phyloP scores from a whole-genome alignment of 345 rosid species.

The Ailanthus altissimus region DNA sequence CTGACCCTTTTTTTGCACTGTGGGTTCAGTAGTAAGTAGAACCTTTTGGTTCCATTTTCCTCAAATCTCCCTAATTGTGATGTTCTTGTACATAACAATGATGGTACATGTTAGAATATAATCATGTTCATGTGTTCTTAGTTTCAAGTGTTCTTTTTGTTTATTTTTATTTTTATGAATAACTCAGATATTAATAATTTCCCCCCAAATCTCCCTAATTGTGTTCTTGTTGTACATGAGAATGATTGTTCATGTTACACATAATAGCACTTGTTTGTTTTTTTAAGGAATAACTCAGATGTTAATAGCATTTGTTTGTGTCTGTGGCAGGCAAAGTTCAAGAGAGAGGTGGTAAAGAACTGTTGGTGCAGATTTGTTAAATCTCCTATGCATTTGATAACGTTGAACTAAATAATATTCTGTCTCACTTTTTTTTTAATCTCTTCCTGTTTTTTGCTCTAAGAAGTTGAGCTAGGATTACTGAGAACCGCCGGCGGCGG shows the following conservation, averaged over 20 bases:
- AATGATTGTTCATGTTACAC: too few species aligned
- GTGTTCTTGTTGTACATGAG: too few species aligned
- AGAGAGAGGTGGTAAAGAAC: constrained; percentile 66
- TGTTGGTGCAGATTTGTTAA: constrained; percentile 23
- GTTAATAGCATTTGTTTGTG: constrained; percentile 5
- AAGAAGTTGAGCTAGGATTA: constrained; percentile 46
- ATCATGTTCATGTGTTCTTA: not conserved
- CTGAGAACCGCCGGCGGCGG: constrained; percentile 30
- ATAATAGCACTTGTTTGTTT: too few species aligned
- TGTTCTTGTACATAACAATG: not conserved
- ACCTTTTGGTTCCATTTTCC: not conserved
- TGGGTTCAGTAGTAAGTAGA: not conserved
- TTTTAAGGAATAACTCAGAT: not conserved
- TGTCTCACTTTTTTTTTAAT: constrained; percentile 25
- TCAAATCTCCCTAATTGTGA: too few species aligned
- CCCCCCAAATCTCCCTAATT: too few species aligned
- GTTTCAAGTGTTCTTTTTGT: not conserved
- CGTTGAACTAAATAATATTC: constrained; percentile 41
- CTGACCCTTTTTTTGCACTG: not conserved
- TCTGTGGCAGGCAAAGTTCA: constrained; percentile 54
- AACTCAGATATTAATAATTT: constrained; percentile 13
- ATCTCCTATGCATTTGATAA: constrained; percentile 29
- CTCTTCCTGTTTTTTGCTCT: constrained; percentile 35
- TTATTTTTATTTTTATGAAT: not conserved
- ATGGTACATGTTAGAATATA: not conserved